Evolutionary conservation across 225 moss, liverwort and hornwort species (phyloP), one percentile per base, ranked within the genome.

Genomic region (Marchantia paleacea): DNA sequence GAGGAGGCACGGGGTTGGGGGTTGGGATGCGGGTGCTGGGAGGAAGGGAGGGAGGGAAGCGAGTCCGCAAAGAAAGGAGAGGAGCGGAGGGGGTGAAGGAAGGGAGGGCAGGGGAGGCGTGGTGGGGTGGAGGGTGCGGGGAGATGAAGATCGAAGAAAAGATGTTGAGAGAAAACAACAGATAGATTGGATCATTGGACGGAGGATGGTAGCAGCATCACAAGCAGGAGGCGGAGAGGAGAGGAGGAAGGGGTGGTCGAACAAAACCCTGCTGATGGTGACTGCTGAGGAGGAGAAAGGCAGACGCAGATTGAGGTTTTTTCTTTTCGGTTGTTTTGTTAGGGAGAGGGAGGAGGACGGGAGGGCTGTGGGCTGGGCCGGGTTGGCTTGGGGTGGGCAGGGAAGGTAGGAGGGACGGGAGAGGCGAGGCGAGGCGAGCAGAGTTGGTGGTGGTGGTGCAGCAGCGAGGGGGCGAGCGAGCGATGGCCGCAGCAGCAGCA

Each of bases 251-350:
- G 25, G 52, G 74, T 10, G 55, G n/a, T 55, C 12, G 74, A 55
- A 74, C 74, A 54, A 74, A 52, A 55, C 52, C 70, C 70, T 49
- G 47, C 48, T 47, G 47, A 71, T 71, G 50, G 71, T 11, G 16
- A 48, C 39, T 69, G 69, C 26, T 29, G 26, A 29, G 29, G 28
- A 12, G 14, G 66, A 9, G 25, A 48, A 25, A 3, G 19, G 72
- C 50, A 50, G 11, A 20, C 3, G 53, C 11, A 60, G 58, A 39
- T 19, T 28, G 75, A 75, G 75, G 26, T n/a, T 31, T 1, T 52
- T 50, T 73, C 73, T 28, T 73, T 73, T 53, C 15, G 52, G 52
- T 54, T 53, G 71, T 50, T 73, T 73, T 25, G 25, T 73, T 52
- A 24, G 13, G 28, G 75, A 55, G 76, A 58, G 16, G 58, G 39